Conservation (phyloP, 2,329 filamentous ascomycete species). For the Penicillium glabrum region DNA sequence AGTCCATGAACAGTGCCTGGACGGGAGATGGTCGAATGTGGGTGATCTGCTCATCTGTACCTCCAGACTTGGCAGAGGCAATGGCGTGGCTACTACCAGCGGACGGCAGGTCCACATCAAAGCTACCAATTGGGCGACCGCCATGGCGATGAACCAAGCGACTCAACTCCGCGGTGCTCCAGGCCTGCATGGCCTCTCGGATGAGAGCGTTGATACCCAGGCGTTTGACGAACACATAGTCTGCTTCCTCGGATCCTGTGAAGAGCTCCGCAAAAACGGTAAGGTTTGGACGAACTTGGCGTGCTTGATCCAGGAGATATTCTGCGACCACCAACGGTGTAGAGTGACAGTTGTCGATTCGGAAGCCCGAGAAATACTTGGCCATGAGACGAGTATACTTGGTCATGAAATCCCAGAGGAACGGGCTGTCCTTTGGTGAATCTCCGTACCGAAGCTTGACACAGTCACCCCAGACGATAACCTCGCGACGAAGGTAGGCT, state of each 20-base stretch:
- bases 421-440: slow-evolving; percentile 80
- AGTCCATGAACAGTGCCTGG: slow-evolving; percentile 97
- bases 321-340: slow-evolving; percentile 93
- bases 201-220: slow-evolving; percentile 90
- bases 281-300: slow-evolving; percentile 79
- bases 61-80: slow-evolving; percentile 31
- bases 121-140: slow-evolving; percentile 92
- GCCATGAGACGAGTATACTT: slow-evolving; percentile 89
- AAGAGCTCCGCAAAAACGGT: slow-evolving; percentile 95
- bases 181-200: slow-evolving; percentile 96
- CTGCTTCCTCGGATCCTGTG: slow-evolving; percentile 91
- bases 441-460: slow-evolving; percentile 92
- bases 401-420: slow-evolving; percentile 93
- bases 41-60: slow-evolving; percentile 64
- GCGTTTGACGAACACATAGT: slow-evolving; percentile 92
- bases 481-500: slow-evolving; percentile 92
- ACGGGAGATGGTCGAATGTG: slow-evolving; percentile 85
- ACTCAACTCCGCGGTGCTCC: slow-evolving; percentile 91
- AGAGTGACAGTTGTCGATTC: slow-evolving; percentile 97
- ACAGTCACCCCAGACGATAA: slow-evolving; percentile 98
- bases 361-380: slow-evolving; percentile 91
- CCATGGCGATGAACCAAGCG: slow-evolving; percentile 90
- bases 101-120: slow-evolving; percentile 85
- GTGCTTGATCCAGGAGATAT: slow-evolving; percentile 91
- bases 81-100: slow-evolving; percentile 54